A percentile compares a stretch with the other conserved stretches of the same genome.
These are phyloP conservation scores for Phytophthora quininea DNA, from an alignment of 352 stramenopile species.

Conservation along the genomic window DNA sequence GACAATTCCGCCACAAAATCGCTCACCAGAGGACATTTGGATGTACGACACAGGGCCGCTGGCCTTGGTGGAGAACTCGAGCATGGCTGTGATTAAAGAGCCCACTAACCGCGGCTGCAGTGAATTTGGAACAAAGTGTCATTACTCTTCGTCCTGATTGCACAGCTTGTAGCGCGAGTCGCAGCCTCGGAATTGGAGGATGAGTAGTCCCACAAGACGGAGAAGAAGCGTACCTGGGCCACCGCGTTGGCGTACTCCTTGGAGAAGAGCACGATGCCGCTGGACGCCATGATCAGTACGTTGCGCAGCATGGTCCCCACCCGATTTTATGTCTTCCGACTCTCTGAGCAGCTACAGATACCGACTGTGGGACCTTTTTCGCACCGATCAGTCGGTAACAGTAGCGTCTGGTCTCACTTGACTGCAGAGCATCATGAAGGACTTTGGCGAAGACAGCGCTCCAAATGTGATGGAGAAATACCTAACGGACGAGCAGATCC, in stretches of 20 bases:
- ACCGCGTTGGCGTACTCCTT: conserved; percentile 92
- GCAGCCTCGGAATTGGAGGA: conserved; percentile 2
- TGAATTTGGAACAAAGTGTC: background rate
- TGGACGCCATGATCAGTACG: conserved; percentile 92
- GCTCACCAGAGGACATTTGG: conserved; percentile 78
- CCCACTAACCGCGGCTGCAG: conserved; percentile 86
- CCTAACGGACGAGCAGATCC: conserved; percentile 64
- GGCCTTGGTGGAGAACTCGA: conserved; percentile 92
- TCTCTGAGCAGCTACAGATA: background rate
- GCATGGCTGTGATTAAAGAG: conserved; percentile 91
- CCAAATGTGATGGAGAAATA: conserved; percentile 31
- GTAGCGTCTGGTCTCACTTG: too few species aligned
- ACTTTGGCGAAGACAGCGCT: conserved; percentile 15
- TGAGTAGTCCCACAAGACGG: conserved; percentile 8
- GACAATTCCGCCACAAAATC: conserved; percentile 2
- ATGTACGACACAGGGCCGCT: conserved; percentile 92
- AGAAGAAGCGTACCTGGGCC: conserved; percentile 55
- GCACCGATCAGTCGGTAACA: too few species aligned
- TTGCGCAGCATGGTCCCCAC: conserved; percentile 86
- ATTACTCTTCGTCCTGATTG: conserved; percentile 21
- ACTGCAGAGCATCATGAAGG: too few species aligned
- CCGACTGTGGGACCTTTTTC: conserved; percentile 5
- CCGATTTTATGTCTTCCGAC: conserved; percentile 8
- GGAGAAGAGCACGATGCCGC: conserved; percentile 92
- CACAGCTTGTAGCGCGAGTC: conserved; percentile 8